Evolutionary conservation across 2,329 filamentous ascomycete genomes (phyloP), one percentile per base, ranked within the genome.

Genomic region (Diaporthe citriasiana): DNA sequence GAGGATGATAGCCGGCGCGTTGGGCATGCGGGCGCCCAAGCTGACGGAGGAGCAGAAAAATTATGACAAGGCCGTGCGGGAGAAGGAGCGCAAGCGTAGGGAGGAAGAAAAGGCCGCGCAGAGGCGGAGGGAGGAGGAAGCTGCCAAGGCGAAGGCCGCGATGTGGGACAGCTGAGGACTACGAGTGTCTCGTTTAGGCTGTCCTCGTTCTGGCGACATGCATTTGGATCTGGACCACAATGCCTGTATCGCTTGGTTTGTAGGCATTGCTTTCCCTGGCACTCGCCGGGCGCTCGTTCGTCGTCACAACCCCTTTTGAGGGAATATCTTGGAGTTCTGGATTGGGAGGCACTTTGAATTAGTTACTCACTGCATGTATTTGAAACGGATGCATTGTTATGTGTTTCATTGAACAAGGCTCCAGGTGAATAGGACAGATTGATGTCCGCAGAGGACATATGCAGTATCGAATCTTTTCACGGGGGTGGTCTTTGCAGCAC

Each of bases 11-110:
- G 95, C 95, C 0, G 94, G 93, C 4, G 95, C 94, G 0, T 85
- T 98, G 77, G 97, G 97, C 0, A 90, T 98, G 71, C 91, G 92
- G 79, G 91, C 92, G 45, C 94, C 95, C 42, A 93, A 91, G 85
- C 90, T 92, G 82, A 98, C 95, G 1, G 95, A 97, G 76, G 95
- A 98, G 84, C 94, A 98, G 87, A 89, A 89, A 78, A 94, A 94
- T 71, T 98, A 97, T 82, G 95, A 98, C 79, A 90, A 89, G 77
- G 93, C 94, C 0, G 87, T 97, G 75, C 91, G 93, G 79, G 94
- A 97, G 83, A 94, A 96, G 84, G 96, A 98, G 87, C 92, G 91
- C 79, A 95, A 91, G 86, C 89, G 90, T 78, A 86, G 92, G 74
- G 93, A 95, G 73, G 89, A 91, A 78, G 94, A 95, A 82, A 91